Evolutionary conservation across 148 eudicot genomes (phyloP).

Genomic region (Agrostemma githago): DNA sequence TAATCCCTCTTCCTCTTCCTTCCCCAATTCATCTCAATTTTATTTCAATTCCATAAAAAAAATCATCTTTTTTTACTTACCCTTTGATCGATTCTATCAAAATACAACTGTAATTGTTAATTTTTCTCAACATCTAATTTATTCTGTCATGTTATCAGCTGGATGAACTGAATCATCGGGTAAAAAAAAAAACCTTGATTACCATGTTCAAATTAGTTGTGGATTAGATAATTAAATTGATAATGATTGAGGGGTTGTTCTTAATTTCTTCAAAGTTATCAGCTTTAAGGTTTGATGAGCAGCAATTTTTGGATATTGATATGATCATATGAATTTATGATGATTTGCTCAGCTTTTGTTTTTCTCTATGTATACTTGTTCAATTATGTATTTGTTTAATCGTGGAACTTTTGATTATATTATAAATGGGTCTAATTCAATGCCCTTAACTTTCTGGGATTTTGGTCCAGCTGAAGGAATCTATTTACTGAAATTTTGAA

Average conservation of each 20-base stretch:
- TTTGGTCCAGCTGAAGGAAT: conserved; percentile 23
- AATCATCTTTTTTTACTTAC: neutral
- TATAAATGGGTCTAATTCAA: neutral
- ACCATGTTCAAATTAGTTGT: neutral
- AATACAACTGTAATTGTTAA: neutral
- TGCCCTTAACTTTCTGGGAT: neutral
- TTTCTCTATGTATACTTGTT: neutral
- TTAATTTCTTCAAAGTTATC: conserved; percentile 11
- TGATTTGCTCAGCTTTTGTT: neutral
- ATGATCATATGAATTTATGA: neutral
- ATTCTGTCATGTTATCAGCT: neutral
- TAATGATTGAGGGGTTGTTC: conserved; percentile 1
- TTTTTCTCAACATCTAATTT: neutral
- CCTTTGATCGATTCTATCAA: neutral
- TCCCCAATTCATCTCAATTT: neutral
- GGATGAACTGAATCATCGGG: neutral
- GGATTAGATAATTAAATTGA: neutral
- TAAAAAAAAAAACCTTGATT: neutral
- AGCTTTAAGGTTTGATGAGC: conserved; percentile 1
- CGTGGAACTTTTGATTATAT: neutral
- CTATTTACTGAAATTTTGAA: conserved; percentile 14
- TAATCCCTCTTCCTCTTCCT: neutral
- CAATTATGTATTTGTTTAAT: neutral
- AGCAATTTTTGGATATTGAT: neutral
- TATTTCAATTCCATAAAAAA: neutral